Evolutionary conservation across 345 rosid genomes (phyloP).

Genomic region (Leavenworthia alabamica): DNA sequence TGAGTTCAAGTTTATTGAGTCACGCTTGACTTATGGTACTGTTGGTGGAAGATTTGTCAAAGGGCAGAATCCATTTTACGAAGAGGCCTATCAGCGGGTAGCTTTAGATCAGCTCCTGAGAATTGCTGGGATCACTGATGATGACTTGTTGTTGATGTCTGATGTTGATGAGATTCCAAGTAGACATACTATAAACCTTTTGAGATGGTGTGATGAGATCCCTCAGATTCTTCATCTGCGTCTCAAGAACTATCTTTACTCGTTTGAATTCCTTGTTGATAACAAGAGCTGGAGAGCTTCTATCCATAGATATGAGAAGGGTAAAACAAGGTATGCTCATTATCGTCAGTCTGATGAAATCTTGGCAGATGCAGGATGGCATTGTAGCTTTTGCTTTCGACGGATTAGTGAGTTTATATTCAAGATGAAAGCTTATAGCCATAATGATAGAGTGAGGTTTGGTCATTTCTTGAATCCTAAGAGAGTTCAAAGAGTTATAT

Average conservation of each 20-base stretch:
- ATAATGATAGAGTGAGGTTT: slow-evolving; percentile 69
- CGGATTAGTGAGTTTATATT: slow-evolving; percentile 59
- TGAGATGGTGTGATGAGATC: slow-evolving; percentile 77
- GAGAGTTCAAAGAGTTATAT: slow-evolving; percentile 62
- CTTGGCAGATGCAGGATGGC: slow-evolving; percentile 79
- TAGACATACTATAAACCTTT: slow-evolving; percentile 69
- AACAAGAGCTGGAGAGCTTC: slow-evolving; percentile 89
- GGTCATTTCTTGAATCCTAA: slow-evolving; percentile 55
- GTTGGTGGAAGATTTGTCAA: slow-evolving; percentile 62
- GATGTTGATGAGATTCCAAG: slow-evolving; percentile 93
- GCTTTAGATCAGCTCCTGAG: slow-evolving; percentile 68
- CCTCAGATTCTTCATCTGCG: slow-evolving; percentile 64
- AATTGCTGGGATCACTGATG: slow-evolving; percentile 75
- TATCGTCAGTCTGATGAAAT: slow-evolving; percentile 63
- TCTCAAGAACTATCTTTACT: slow-evolving; percentile 76
- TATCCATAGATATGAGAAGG: slow-evolving; percentile 58
- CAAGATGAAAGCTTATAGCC: slow-evolving; percentile 80
- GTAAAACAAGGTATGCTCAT: slow-evolving; percentile 65
- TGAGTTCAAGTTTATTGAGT: slow-evolving; percentile 58
- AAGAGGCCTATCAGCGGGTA: slow-evolving; percentile 80
- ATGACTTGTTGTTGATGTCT: slow-evolving; percentile 80
- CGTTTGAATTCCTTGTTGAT: slow-evolving; percentile 73
- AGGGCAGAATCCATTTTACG: slow-evolving; percentile 76
- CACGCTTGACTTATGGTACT: slow-evolving; percentile 71
- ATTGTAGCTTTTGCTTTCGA: slow-evolving; percentile 77